Evolutionary conservation across 148 eudicot species (phyloP), one percentile per base, ranked within the genome.

Genomic region (Dysphania ambrosioides): DNA sequence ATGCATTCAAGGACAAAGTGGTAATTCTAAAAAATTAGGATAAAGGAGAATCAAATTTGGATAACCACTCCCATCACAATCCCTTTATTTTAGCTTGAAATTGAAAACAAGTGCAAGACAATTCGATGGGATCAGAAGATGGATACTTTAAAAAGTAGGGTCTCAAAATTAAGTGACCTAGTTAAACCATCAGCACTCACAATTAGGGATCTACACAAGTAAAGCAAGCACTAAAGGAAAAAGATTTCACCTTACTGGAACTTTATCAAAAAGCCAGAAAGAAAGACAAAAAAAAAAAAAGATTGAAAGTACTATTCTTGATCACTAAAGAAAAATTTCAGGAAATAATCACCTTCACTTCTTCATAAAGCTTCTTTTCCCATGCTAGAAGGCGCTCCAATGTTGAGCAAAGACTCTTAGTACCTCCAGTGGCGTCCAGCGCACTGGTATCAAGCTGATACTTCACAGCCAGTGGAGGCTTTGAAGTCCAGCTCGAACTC

Each of bases 401-500:
- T 71, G 99, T 92, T 30, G 97, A 92, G 77, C 91, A 90, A 21
- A 95, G 84, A 82, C 99, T 92, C 87, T 90, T 89, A 4, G 89
- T 73, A 67, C 90, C 88, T 26, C 89, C 91, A 1, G 92, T 80
- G 56, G 86, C 87, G 35, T 82, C 90, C 32, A 87, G 78, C 3
- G 91, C 79, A 76, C 79, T 72, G 0, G 96, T 89, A 78, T 95
- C 98, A 11, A 95, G 84, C 80, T 77, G 82, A 73, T 95, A 95
- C 82, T 89, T 95, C 3, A 95, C 93, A 0, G 97, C 93, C 85
- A 95, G 68, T 41, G 99, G 99, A 32, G 99, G 99, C 80, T 92
- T 95, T 11, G 97, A 95, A 76, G 92, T 87, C 97, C 97, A 95
- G 81, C 82, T 95, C 4, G 99, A 95, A 83, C 99, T 95, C 85